These are phyloP conservation scores for Gaeumannomyces tritici DNA, from an alignment of 2,329 filamentous ascomycete species.

Conservation along the genomic window DNA sequence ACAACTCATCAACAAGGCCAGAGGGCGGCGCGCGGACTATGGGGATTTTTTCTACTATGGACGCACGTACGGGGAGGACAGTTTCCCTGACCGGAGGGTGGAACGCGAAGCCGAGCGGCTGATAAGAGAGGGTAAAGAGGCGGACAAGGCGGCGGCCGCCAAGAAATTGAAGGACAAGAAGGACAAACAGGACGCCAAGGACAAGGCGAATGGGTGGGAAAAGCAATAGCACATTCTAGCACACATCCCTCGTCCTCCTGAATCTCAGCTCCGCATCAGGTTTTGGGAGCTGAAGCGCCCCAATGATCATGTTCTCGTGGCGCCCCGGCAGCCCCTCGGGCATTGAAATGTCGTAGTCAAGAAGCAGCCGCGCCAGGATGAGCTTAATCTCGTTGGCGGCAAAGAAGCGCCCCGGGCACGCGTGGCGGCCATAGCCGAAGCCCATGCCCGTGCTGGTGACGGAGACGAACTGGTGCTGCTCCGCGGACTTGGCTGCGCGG, in stretches of 20 bases:
- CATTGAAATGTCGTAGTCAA: constrained; percentile 29
- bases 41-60: background rate
- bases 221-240: background rate
- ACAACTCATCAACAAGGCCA: background rate
- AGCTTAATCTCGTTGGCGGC: constrained; percentile 33
- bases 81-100: background rate
- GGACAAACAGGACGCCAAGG: background rate
- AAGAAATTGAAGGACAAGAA: background rate
- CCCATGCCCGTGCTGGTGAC: constrained; percentile 28
- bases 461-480: constrained; percentile 25
- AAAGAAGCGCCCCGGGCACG: constrained; percentile 37
- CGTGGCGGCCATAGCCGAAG: constrained; percentile 34
- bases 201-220: background rate
- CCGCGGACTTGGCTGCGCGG: constrained; percentile 15
- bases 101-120: background rate
- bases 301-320: background rate
- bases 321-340: constrained; percentile 15
- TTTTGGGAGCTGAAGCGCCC: background rate
- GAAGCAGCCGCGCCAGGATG: constrained; percentile 25
- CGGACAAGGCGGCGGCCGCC: background rate
- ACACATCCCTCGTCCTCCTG: background rate
- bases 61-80: background rate
- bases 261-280: background rate
- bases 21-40: background rate
- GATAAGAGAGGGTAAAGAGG: background rate